Evolutionary conservation across 768 basidiomycete genomes (phyloP), one percentile per base, ranked within the genome.

Genomic region (Galerina marginata): DNA sequence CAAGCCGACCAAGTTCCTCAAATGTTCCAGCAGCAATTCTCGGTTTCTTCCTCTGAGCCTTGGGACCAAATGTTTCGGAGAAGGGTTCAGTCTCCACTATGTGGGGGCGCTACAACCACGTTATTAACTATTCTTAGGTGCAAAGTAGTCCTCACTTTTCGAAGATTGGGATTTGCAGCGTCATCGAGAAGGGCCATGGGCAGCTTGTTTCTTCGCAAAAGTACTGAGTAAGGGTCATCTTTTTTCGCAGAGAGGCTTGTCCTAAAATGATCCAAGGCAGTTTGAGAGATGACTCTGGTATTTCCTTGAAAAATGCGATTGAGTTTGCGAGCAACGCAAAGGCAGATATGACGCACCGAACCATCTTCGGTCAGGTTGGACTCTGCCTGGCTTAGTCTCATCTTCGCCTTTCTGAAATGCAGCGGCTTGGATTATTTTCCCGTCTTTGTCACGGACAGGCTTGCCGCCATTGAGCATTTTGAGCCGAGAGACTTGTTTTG

Each of bases 61-160:
- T 98, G 2, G 93, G 91, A 3, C 96, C 96, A 74, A 99, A 99
- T 0, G 96, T 99, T 51, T 97, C 94, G 4, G 82, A 70, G 73
- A 97, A 99, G 0, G 96, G 92, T 72, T 99, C 97, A 0, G 94
- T 96, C 72, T 97, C 95, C 9, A 97, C 93, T 29, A 99, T 95
- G 67, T 98, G 95, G 5, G 95, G 81, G 39, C 91, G 88, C 92
- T 96, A 66, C 20, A 64, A 29, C 58, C 60, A 10, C 47, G 53
- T 33, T 54, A 50, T 65, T 49, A 58, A 42, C 16, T 37, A 26
- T 11, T 6, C 42, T 20, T 23, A 16, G 46, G 6, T 36, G 14
- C 37, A 55, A 50, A 62, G 40, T 57, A 85, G 38, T 51, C 44
- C 68, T 58, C 45, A 78, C 94, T 83, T 96, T 96, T 67, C 88